A percentile compares a stretch with the other conserved stretches of the same genome.
These are phyloP conservation scores for Coniophora puteana DNA, from an alignment of 1,284 basidiomycete genomes.

Conservation along the genomic window DNA sequence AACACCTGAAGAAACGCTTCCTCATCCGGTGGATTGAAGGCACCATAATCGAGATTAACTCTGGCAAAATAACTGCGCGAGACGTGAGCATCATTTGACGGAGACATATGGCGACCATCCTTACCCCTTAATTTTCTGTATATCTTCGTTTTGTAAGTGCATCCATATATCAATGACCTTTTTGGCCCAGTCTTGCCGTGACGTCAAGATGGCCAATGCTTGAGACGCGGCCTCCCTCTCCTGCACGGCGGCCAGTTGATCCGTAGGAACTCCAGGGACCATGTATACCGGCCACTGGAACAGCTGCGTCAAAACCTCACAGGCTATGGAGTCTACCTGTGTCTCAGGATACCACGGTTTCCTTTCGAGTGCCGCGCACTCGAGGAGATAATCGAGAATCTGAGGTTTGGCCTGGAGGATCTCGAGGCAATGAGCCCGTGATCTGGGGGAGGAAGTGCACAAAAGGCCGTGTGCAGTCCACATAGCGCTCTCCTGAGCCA, in stretches of 20 bases:
- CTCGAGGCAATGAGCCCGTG: slow-evolving; percentile 18
- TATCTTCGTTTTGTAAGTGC: slow-evolving; percentile 12
- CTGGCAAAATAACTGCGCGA: background rate
- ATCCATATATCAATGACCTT: slow-evolving; percentile 15
- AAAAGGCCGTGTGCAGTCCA: slow-evolving; percentile 22
- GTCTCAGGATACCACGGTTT: slow-evolving; percentile 23
- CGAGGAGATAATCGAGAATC: slow-evolving; percentile 23
- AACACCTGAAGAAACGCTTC: slow-evolving; percentile 14
- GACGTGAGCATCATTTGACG: background rate
- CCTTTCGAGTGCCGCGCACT: slow-evolving; percentile 17
- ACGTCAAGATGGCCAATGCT: slow-evolving; percentile 8
- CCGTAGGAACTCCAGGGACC: slow-evolving; percentile 18
- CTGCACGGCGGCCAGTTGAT: slow-evolving; percentile 5
- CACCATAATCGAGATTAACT: slow-evolving; percentile 17
- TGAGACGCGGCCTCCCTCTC: slow-evolving; percentile 13
- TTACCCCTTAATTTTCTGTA: slow-evolving; percentile 8
- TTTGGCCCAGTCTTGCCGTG: slow-evolving; percentile 12
- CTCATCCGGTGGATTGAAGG: slow-evolving; percentile 6
- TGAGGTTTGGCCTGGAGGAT: slow-evolving; percentile 23
- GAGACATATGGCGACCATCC: background rate
- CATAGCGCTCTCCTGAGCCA: slow-evolving; percentile 24
- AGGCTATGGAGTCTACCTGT: slow-evolving; percentile 15
- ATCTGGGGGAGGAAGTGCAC: slow-evolving; percentile 18
- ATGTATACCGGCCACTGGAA: slow-evolving; percentile 11
- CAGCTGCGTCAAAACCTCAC: slow-evolving; percentile 14